These are phyloP conservation scores for Colletotrichum costaricense DNA, from an alignment of 2,329 filamentous ascomycete genomes.

Conservation along the genomic window DNA sequence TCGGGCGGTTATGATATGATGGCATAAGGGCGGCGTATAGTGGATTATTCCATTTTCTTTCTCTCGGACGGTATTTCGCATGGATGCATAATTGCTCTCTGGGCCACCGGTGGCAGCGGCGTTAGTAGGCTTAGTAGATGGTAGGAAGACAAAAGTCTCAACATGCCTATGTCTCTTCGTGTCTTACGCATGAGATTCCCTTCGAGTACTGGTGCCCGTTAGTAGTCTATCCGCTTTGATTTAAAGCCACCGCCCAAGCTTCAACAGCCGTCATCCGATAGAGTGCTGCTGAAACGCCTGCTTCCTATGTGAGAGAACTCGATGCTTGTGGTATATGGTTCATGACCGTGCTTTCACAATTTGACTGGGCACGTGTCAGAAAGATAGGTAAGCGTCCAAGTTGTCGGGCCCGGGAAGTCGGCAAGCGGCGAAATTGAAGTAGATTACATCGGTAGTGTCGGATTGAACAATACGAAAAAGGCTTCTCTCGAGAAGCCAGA, in stretches of 20 bases:
- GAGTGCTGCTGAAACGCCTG: background rate
- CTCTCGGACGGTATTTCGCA: background rate
- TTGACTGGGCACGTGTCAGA: background rate
- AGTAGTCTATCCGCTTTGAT: background rate
- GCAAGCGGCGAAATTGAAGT: background rate
- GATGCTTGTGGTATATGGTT: background rate
- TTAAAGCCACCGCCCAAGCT: too few relatives aligned
- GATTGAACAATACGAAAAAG: background rate
- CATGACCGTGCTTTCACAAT: too few relatives aligned
- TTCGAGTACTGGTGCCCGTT: too few relatives aligned
- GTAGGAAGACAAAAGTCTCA: background rate
- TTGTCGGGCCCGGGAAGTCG: background rate
- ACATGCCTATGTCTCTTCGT: background rate
- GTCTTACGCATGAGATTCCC: background rate
- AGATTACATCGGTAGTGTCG: background rate
- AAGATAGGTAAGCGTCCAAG: background rate
- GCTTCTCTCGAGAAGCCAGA: background rate
- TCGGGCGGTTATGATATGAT: constrained; percentile 12
- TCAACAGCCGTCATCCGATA: background rate
- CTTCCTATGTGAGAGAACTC: background rate
- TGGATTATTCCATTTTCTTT: background rate
- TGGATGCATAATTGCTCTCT: constrained; percentile 7
- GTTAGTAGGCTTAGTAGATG: constrained; percentile 9
- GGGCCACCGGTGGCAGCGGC: background rate
- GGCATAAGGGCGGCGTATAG: constrained; percentile 31